These are phyloP conservation scores for Venturia aucupariae DNA, from an alignment of 2,329 filamentous ascomycete species.

Conservation along the genomic window DNA sequence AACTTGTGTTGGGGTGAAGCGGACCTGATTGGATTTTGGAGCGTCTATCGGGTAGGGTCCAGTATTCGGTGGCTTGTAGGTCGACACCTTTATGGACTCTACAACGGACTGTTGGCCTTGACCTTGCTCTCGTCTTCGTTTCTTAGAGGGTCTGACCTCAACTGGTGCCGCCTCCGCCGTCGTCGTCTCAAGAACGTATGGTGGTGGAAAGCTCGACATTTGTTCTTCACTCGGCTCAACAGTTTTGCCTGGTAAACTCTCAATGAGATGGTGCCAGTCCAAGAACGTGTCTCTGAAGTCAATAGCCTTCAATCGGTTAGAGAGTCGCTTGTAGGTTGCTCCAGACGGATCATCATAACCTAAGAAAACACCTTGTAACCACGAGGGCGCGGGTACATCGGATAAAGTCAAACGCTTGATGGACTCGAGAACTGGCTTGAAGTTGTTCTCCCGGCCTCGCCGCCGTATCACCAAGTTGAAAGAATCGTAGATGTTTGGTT, in stretches of 20 bases:
- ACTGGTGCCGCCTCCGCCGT: constrained; percentile 30
- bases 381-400: constrained; percentile 75
- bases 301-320: constrained; percentile 66
- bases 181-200: constrained; percentile 65
- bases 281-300: constrained; percentile 93
- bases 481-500: constrained; percentile 67
- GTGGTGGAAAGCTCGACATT: constrained; percentile 68
- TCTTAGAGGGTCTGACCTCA: constrained; percentile 60
- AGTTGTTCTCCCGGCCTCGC: constrained; percentile 88
- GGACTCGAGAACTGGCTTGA: constrained; percentile 85
- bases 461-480: constrained; percentile 83
- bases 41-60: constrained; percentile 83
- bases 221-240: constrained; percentile 69
- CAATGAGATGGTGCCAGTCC: constrained; percentile 87
- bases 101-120: constrained; percentile 56
- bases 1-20: constrained; percentile 84
- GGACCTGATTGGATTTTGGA: constrained; percentile 71
- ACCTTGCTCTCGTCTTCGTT: constrained; percentile 68
- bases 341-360: constrained; percentile 89
- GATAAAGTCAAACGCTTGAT: constrained; percentile 79
- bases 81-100: constrained; percentile 70
- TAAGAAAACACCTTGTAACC: constrained; percentile 96
- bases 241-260: constrained; percentile 79
- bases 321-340: constrained; percentile 74
- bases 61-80: constrained; percentile 79